Base-by-base conservation (phyloP, 2,329 filamentous ascomycete genomes). In the Saccharata proteae region DNA sequence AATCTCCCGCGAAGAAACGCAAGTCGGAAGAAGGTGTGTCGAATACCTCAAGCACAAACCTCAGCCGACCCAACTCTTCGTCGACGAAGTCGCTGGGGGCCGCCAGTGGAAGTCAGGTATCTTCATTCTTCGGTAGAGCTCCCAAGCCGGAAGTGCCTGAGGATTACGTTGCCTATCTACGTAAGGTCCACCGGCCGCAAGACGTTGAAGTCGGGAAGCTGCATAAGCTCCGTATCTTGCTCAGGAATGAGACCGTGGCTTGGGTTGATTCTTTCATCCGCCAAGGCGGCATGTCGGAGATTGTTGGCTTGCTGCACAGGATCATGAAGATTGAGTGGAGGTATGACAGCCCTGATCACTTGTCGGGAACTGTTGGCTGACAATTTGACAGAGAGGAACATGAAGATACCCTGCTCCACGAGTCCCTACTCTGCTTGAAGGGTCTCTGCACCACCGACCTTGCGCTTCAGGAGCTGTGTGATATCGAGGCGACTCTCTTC, bases 251-350 rank as follows among this genome's bases (percentile, higher is more conserved):
- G 61, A 93, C 88, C 0, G 84, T 98, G 5, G 74, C 80, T 9
- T 98, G 90, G 90, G 92, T 92, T 3, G 84, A 96, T 50, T 72
- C 77, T 9, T 98, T 96, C 52, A 83, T 96, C 44, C 69, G 75
- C 23, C 77, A 86, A 40, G 85, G 83, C 11, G 90, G 90, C 13
- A 93, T 96, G 85, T 73, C 80, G 42, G 84, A 94, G 54, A 81
- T 96, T 40, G 80, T 94, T 20, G 74, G 72, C 22, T 62, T 96
- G 33, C 65, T 96, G 28, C 79, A 93, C 54, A 74, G 88, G n/a
- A 93, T 88, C 45, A 85, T 94, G 71, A 80, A 80, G 30, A 77
- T 98, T 19, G 90, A 96, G 55, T 98, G 90, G 88, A 83, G 86
- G 80, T 85, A 58, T 20, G 14, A 11, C 4, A 15, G 13, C 8